phyloP scores from a whole-genome alignment of 495 filamentous ascomycete genomes.

The Astrothelium macrocarpum region DNA sequence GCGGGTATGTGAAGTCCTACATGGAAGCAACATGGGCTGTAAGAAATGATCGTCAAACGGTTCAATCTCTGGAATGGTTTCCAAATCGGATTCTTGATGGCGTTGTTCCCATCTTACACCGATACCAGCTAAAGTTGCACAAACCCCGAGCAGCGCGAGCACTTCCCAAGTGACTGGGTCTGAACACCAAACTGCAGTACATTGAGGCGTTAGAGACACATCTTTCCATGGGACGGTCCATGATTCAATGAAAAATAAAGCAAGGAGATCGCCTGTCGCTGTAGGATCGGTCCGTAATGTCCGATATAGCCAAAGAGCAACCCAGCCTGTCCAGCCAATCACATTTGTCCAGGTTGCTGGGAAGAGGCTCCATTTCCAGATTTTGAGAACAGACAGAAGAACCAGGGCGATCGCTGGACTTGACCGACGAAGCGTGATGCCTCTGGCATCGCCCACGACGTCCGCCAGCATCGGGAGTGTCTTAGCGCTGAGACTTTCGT shows the following conservation, averaged over 20 bases:
- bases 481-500: not conserved
- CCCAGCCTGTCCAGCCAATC: not conserved
- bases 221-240: not conserved
- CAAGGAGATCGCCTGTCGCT: not conserved
- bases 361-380: not conserved
- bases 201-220: not conserved
- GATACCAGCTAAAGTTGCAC: not conserved
- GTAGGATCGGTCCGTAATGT: not conserved
- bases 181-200: not conserved
- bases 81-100: not conserved
- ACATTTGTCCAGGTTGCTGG: not conserved
- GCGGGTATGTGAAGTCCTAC: conserved; percentile 50
- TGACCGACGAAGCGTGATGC: not conserved
- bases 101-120: not conserved
- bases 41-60: conserved; percentile 17
- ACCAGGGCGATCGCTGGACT: not conserved
- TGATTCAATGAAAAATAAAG: not conserved
- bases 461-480: not conserved
- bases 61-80: not conserved
- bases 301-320: not conserved
- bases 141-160: not conserved
- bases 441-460: not conserved
- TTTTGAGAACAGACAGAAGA: not conserved
- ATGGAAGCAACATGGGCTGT: conserved; percentile 40
- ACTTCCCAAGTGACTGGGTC: not conserved